These are phyloP conservation scores for Aspergillus tanneri DNA, from an alignment of 2,329 filamentous ascomycete genomes.

Conservation along the genomic window DNA sequence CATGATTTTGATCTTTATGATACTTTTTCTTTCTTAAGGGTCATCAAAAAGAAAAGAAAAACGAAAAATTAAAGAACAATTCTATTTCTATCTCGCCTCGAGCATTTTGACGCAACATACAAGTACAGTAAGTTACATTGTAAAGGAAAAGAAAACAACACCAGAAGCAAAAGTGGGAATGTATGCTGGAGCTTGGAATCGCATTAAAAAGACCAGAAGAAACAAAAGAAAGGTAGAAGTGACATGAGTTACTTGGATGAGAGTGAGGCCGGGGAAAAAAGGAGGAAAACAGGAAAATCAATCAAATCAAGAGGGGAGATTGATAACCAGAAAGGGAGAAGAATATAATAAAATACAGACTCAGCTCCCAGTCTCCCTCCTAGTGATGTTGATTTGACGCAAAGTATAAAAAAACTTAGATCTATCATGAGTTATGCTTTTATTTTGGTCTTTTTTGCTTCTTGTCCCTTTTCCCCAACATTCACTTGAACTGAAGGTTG, in stretches of 20 bases:
- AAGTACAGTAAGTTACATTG: conserved; percentile 33
- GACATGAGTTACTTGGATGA: conserved; percentile 15
- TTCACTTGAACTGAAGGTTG: not conserved
- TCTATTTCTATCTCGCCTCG: conserved; percentile 31
- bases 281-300: conserved; percentile 3
- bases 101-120: conserved; percentile 22
- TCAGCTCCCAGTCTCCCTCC: not conserved
- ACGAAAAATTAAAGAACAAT: conserved; percentile 22
- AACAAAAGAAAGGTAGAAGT: no score
- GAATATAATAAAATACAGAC: not conserved
- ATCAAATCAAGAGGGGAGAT: not conserved
- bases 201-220: no score
- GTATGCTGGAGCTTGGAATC: conserved; percentile 12
- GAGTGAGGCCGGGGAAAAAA: conserved; percentile 1
- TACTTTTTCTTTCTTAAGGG: no score
- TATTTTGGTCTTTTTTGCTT: conserved; percentile 2
- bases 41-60: no score
- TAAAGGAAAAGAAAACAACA: conserved; percentile 5
- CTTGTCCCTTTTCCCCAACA: no score
- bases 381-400: no score
- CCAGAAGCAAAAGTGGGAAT: conserved; percentile 10
- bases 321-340: no score
- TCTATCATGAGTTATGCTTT: no score
- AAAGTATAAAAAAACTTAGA: no score
- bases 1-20: no score